Evolutionary conservation across 2,329 filamentous ascomycete species (phyloP).

Genomic region (Aspergillus flavus): DNA sequence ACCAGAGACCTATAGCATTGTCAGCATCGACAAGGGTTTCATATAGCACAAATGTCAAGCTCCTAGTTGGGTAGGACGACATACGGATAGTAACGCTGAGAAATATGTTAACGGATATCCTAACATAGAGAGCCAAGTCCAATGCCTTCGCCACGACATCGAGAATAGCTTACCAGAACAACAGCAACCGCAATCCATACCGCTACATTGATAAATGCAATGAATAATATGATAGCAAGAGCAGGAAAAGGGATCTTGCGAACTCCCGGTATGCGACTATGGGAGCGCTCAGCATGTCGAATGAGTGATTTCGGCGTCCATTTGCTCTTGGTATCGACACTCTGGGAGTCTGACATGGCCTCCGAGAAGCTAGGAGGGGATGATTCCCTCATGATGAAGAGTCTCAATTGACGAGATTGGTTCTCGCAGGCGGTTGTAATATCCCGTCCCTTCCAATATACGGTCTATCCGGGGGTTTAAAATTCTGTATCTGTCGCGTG

Average conservation of each 20-base stretch:
- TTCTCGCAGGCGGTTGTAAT: not conserved
- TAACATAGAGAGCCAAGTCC: not conserved
- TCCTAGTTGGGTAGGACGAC: slow-evolving; percentile 7
- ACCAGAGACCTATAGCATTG: slow-evolving; percentile 58
- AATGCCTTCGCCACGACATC: not conserved
- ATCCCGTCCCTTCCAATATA: not conserved
- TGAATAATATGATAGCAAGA: slow-evolving; percentile 58
- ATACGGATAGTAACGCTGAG: slow-evolving; percentile 42
- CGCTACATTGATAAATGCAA: slow-evolving; percentile 57
- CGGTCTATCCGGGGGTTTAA: not conserved
- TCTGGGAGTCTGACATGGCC: not conserved
- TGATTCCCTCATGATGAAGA: slow-evolving; percentile 14
- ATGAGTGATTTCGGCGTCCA: slow-evolving; percentile 36
- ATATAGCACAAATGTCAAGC: not conserved
- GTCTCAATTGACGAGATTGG: not conserved
- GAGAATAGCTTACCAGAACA: slow-evolving; percentile 51
- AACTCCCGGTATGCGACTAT: slow-evolving; percentile 57
- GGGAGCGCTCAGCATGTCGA: slow-evolving; percentile 48
- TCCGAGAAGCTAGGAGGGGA: slow-evolving; percentile 3
- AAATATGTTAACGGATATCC: slow-evolving; percentile 14
- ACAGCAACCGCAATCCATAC: slow-evolving; percentile 63
- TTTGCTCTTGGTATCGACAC: slow-evolving; percentile 23
- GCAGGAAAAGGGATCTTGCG: slow-evolving; percentile 59
- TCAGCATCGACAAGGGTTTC: not conserved
- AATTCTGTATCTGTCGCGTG: not conserved